Conservation (phyloP, 2,329 filamentous ascomycete genomes). For the Aspergillus ochraceus region DNA sequence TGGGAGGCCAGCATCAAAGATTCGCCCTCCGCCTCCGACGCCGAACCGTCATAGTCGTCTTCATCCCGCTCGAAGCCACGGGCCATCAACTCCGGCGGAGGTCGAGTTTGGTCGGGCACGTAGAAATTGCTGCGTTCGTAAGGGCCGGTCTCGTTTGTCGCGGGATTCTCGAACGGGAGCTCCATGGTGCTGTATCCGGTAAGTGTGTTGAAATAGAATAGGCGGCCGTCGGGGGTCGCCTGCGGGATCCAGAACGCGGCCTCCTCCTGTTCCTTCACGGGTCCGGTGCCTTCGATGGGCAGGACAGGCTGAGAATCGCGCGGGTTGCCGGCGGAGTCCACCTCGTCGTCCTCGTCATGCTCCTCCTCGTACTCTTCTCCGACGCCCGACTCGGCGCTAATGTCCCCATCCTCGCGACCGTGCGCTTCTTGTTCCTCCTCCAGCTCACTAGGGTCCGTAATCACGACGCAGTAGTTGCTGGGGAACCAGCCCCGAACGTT, state of each 20-base stretch:
- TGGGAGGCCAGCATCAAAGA: conserved; percentile 68
- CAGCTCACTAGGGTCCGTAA: conserved; percentile 73
- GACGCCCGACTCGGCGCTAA: conserved; percentile 48
- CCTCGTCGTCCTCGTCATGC: conserved; percentile 68
- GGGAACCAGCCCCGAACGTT: conserved; percentile 93
- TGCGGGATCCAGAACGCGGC: conserved; percentile 99
- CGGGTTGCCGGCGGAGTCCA: conserved; percentile 66
- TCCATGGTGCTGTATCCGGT: conserved; percentile 95
- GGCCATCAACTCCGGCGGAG: conserved; percentile 88
- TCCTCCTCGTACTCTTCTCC: conserved; percentile 66
- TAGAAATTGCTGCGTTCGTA: conserved; percentile 84
- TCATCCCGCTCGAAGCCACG: conserved; percentile 79
- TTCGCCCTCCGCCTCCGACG: conserved; percentile 79
- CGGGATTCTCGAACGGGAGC: conserved; percentile 87
- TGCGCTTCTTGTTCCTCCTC: conserved; percentile 63
- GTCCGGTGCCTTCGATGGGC: conserved; percentile 67
- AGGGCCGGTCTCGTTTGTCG: conserved; percentile 77
- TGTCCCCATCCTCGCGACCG: conserved; percentile 54
- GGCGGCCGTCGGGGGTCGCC: conserved; percentile 84
- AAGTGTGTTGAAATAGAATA: conserved; percentile 98
- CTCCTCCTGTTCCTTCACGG: conserved; percentile 68
- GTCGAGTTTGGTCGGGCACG: conserved; percentile 85
- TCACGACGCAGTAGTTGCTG: conserved; percentile 94
- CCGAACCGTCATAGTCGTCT: conserved; percentile 90
- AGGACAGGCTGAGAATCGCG: conserved; percentile 62